phyloP scores from a whole-genome alignment of 2,329 filamentous ascomycete species.

The Neofusicoccum parvum region DNA sequence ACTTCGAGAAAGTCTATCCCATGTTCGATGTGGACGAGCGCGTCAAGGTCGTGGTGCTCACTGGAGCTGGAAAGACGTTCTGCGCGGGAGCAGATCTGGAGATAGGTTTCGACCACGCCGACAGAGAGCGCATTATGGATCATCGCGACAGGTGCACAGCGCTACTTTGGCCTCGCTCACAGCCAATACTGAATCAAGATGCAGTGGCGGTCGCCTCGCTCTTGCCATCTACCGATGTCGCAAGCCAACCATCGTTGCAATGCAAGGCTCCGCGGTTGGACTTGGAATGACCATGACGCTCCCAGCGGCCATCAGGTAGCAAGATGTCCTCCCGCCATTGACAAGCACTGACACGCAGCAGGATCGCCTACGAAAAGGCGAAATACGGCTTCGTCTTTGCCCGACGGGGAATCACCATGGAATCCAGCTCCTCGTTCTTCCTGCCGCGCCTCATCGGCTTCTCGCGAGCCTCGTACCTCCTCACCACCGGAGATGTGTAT shows the following conservation, averaged over 20 bases:
- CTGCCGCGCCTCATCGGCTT: conserved; percentile 24
- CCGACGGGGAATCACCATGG: conserved; percentile 23
- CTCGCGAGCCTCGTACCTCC: conserved; percentile 21
- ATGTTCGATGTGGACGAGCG: conserved; percentile 23
- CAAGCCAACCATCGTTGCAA: conserved; percentile 62
- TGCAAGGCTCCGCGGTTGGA: conserved; percentile 63
- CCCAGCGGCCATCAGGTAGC: conserved; percentile 45
- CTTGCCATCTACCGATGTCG: conserved; percentile 60
- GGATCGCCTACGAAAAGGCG: background rate
- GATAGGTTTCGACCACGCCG: conserved; percentile 5
- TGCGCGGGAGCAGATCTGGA: conserved; percentile 24
- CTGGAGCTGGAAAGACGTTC: conserved; percentile 22
- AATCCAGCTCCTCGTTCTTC: conserved; percentile 23
- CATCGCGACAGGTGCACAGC: background rate
- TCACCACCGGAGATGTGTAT: conserved; percentile 22
- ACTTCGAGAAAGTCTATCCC: conserved; percentile 10
- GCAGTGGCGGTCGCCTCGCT: conserved; percentile 55
- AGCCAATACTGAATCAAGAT: conserved; percentile 38
- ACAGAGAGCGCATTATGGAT: conserved; percentile 29
- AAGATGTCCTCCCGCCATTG: too few species aligned
- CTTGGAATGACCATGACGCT: conserved; percentile 65
- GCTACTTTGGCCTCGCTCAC: too few species aligned
- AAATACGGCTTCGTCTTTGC: conserved; percentile 25
- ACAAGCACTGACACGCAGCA: background rate
- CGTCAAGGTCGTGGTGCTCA: conserved; percentile 24